A percentile compares a stretch with the other conserved stretches of the same genome.
Evolutionary conservation across 345 rosid species (phyloP).

Genomic region (Lepidium sativum): DNA sequence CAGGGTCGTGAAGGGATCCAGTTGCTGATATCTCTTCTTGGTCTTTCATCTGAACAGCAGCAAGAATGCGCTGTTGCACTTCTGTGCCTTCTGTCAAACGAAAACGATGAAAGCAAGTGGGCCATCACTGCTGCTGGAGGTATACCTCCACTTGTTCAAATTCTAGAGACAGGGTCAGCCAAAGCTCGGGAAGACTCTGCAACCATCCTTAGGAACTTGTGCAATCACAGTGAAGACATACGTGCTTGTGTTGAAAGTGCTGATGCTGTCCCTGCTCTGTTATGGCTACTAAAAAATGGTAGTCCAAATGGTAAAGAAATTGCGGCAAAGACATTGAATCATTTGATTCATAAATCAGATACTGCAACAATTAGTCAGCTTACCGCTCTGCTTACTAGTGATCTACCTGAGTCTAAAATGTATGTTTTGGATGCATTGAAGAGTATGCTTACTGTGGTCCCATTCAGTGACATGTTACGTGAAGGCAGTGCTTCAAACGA

Average conservation of each 20-base stretch:
- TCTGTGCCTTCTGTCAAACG: conserved; percentile 84
- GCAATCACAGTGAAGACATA: conserved; percentile 99
- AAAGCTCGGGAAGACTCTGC: conserved; percentile 99
- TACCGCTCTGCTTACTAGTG: conserved; percentile 89
- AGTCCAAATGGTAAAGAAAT: conserved; percentile 95
- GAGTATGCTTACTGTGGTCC: conserved; percentile 91
- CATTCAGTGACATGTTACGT: conserved; percentile 64
- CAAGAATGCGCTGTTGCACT: conserved; percentile 99
- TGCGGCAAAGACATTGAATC: conserved; percentile 96
- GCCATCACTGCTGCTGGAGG: conserved; percentile 99
- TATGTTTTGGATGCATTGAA: conserved; percentile 89
- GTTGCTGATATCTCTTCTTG: conserved; percentile 91
- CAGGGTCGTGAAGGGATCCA: conserved; percentile 99
- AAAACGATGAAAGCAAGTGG: conserved; percentile 99
- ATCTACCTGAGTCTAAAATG: conserved; percentile 91
- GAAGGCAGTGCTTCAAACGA: conserved; percentile 99
- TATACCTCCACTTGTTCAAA: conserved; percentile 98
- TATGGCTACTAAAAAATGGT: conserved; percentile 98
- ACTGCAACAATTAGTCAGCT: conserved; percentile 97
- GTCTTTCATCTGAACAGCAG: conserved; percentile 98
- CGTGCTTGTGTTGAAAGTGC: conserved; percentile 99
- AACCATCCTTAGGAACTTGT: conserved; percentile 84
- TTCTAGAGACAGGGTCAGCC: conserved; percentile 93
- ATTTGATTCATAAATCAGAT: conserved; percentile 93
- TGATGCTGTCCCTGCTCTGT: conserved; percentile 98